phyloP scores from a whole-genome alignment of 2,329 filamentous ascomycete species.

The Phaeosphaeria sp. region DNA sequence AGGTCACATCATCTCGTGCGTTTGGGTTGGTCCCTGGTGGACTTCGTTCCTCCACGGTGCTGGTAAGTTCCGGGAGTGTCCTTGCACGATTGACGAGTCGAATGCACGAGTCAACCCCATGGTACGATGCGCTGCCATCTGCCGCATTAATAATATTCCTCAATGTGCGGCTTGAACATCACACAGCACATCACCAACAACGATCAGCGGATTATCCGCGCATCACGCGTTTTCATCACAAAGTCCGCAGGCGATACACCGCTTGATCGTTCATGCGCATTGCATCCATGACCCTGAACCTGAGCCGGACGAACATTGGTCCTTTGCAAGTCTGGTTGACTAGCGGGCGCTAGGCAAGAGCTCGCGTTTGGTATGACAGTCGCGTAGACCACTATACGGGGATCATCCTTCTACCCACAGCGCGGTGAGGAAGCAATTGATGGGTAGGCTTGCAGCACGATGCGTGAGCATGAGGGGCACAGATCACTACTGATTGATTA shows the following conservation, averaged over 20 bases:
- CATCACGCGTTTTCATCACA: not conserved
- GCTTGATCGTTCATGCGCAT: slow-evolving; percentile 4
- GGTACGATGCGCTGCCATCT: not conserved
- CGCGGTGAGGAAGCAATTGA: slow-evolving; percentile 14
- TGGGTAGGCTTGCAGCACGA: slow-evolving; percentile 7
- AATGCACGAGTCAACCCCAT: slow-evolving; percentile 1
- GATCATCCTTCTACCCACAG: slow-evolving; percentile 10
- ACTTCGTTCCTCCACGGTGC: slow-evolving; percentile 1
- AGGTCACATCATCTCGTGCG: slow-evolving; percentile 7
- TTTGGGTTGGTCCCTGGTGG: slow-evolving; percentile 2
- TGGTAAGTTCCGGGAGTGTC: slow-evolving; percentile 13
- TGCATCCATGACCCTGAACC: too few species aligned
- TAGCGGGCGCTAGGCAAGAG: slow-evolving; percentile 19
- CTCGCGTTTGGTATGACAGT: slow-evolving; percentile 16
- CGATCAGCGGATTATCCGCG: not conserved
- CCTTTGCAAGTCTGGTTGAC: slow-evolving; percentile 16
- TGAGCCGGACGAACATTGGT: not conserved
- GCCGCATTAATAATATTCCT: not conserved
- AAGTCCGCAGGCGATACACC: not conserved
- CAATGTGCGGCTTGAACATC: not conserved
- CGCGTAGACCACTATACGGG: slow-evolving; percentile 13
- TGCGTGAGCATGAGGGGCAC: slow-evolving; percentile 5
- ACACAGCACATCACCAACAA: not conserved
- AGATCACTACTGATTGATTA: not conserved
- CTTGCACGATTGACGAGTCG: slow-evolving; percentile 5